Conservation (phyloP, 371 early-diverging fungal species). For the Mucor plumbeus region DNA sequence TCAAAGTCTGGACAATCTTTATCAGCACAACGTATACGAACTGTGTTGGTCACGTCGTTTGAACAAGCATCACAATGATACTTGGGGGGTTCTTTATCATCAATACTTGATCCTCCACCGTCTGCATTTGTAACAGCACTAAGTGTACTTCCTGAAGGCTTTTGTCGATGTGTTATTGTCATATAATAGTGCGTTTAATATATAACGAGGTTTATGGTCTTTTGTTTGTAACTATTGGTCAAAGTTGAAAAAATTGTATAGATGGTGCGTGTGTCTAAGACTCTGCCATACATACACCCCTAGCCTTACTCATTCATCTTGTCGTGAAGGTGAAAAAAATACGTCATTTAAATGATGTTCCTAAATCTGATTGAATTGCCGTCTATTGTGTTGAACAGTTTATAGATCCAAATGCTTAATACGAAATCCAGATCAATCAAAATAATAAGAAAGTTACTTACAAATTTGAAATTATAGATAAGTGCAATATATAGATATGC, state of each 20-base stretch:
- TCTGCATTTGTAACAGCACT: slow-evolving; percentile 30
- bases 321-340: no score
- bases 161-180: slow-evolving; percentile 58
- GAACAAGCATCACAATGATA: slow-evolving; percentile 94
- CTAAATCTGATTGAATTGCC: no score
- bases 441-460: no score
- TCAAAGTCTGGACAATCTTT: slow-evolving; percentile 91
- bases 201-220: slow-evolving; percentile 2
- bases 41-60: slow-evolving; percentile 86
- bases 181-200: slow-evolving; percentile 21
- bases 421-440: no score
- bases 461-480: no score
- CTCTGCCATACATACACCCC: no score
- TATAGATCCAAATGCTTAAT: no score
- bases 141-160: slow-evolving; percentile 39
- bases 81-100: slow-evolving; percentile 62
- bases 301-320: no score
- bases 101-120: slow-evolving; percentile 32
- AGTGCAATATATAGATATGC: no score
- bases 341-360: no score
- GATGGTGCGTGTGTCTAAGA: no score
- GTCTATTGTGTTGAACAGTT: no score
- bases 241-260: slow-evolving; percentile 3
- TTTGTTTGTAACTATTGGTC: slow-evolving; percentile 5
- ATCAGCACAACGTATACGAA: slow-evolving; percentile 88